phyloP scores from a whole-genome alignment of 2,329 filamentous ascomycete species.

The Aspergillus aculeatus region DNA sequence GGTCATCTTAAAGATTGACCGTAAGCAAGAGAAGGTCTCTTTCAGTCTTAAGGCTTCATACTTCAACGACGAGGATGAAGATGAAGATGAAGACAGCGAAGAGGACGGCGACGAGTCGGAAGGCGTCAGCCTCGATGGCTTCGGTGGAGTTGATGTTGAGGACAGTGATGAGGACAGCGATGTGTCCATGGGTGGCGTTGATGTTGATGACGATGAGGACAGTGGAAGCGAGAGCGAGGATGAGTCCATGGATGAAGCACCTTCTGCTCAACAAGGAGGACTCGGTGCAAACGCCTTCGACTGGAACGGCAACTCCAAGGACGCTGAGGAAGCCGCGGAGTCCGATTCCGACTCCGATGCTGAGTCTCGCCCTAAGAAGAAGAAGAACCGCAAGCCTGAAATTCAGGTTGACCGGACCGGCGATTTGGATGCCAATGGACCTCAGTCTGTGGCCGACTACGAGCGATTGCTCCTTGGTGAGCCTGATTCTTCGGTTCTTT shows the following conservation, averaged over 20 bases:
- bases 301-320: conserved; percentile 72
- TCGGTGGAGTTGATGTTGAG: conserved; percentile 33
- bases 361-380: conserved; percentile 59
- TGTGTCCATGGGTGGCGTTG: conserved; percentile 44
- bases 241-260: conserved; percentile 42
- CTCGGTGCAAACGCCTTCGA: conserved; percentile 78
- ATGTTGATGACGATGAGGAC: conserved; percentile 44
- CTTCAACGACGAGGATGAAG: conserved; percentile 63
- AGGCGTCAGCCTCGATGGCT: conserved; percentile 30
- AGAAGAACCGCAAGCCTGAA: conserved; percentile 71
- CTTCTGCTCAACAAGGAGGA: conserved; percentile 48
- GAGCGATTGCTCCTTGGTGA: conserved; percentile 89
- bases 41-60: conserved; percentile 93
- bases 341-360: conserved; percentile 53
- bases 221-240: conserved; percentile 46
- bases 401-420: conserved; percentile 86
- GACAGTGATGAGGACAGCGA: conserved; percentile 39
- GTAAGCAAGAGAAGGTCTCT: conserved; percentile 72
- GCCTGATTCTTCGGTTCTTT: conserved; percentile 87
- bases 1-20: conserved; percentile 75
- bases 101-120: conserved; percentile 43
- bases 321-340: conserved; percentile 46
- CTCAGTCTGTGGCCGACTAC: conserved; percentile 86
- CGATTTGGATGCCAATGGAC: conserved; percentile 84
- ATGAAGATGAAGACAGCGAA: conserved; percentile 47